Evolutionary conservation across 192 early-diverging fungal genomes (phyloP).

Genomic region (Coemansia sp.): DNA sequence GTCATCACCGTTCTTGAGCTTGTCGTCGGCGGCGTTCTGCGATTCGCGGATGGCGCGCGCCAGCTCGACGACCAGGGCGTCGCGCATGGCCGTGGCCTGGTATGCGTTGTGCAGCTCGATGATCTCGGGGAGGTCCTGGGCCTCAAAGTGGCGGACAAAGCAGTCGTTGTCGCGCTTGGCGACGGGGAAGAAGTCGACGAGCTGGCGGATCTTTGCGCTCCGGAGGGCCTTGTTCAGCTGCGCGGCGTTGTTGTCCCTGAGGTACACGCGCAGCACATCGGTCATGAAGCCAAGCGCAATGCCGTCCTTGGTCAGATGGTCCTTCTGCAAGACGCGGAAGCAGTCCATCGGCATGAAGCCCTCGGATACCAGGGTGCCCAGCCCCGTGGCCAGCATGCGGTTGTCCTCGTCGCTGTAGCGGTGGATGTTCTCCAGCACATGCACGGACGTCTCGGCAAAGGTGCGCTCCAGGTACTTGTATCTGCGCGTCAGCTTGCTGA

Average conservation of each 20-base stretch:
- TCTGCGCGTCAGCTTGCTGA: slow-evolving; percentile 85
- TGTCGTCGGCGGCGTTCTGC: neutral
- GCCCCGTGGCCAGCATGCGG: slow-evolving; percentile 73
- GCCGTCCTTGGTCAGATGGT: slow-evolving; percentile 93
- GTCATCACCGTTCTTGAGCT: slow-evolving; percentile 5
- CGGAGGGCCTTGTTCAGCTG: slow-evolving; percentile 71
- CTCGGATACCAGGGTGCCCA: slow-evolving; percentile 68
- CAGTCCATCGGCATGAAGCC: slow-evolving; percentile 70
- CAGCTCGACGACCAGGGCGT: slow-evolving; percentile 59
- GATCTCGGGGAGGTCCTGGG: slow-evolving; percentile 84
- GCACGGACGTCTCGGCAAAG: slow-evolving; percentile 81
- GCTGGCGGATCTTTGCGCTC: slow-evolving; percentile 63
- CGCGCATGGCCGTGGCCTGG: slow-evolving; percentile 65
- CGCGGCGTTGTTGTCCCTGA: slow-evolving; percentile 71
- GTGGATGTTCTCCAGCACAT: slow-evolving; percentile 87
- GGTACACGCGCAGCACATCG: slow-evolving; percentile 73
- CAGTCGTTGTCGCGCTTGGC: slow-evolving; percentile 86
- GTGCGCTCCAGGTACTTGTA: slow-evolving; percentile 90
- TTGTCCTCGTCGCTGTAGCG: slow-evolving; percentile 78
- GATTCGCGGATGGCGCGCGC: slow-evolving; percentile 60
- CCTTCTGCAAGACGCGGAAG: slow-evolving; percentile 78
- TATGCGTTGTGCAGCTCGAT: slow-evolving; percentile 77
- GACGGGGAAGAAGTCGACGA: slow-evolving; percentile 89
- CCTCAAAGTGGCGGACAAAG: slow-evolving; percentile 89
- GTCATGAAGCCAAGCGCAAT: slow-evolving; percentile 81